Percentiles rank a stretch among this genome's conserved stretches.
Evolutionary conservation across 2,329 filamentous ascomycete genomes (phyloP).

Genomic region (Lanzia echinophila): DNA sequence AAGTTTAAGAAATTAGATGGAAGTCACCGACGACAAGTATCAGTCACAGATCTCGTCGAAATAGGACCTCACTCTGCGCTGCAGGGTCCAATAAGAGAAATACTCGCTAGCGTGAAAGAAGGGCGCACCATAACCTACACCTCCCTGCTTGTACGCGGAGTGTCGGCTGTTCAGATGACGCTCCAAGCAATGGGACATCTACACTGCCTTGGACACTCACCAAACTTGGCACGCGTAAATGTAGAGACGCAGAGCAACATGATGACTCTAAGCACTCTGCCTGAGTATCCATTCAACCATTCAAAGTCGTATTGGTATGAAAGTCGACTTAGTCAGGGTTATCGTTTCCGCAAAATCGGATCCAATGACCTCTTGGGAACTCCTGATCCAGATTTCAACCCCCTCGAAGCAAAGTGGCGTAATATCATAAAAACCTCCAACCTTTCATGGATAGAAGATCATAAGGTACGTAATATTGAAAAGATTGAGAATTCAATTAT

Average conservation of each 20-base stretch:
- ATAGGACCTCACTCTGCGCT: slow-evolving; percentile 13
- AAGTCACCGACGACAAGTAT: not conserved
- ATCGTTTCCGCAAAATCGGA: not conserved
- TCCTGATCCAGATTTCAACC: not conserved
- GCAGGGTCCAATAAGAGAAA: slow-evolving; percentile 2
- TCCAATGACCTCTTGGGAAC: not conserved
- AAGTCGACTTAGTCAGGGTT: slow-evolving; percentile 27
- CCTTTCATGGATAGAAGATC: slow-evolving; percentile 31
- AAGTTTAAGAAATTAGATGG: not conserved
- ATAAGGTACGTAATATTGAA: slow-evolving; percentile 29
- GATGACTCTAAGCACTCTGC: slow-evolving; percentile 32
- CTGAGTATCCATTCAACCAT: slow-evolving; percentile 48
- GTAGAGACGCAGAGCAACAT: slow-evolving; percentile 27
- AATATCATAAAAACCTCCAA: not conserved
- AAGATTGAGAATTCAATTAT: not conserved
- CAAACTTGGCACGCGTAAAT: slow-evolving; percentile 43
- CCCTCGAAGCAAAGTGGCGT: not conserved
- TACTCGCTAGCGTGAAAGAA: not conserved
- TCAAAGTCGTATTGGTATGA: slow-evolving; percentile 46
- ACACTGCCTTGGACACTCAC: slow-evolving; percentile 11
- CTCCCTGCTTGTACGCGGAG: not conserved
- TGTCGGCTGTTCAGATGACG: not conserved
- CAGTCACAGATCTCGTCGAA: slow-evolving; percentile 2
- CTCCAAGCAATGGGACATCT: not conserved
- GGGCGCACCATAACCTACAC: not conserved